Evolutionary conservation across 768 basidiomycete species (phyloP), one percentile per base, ranked within the genome.

Genomic region (Macrolepiota fuliginosa): DNA sequence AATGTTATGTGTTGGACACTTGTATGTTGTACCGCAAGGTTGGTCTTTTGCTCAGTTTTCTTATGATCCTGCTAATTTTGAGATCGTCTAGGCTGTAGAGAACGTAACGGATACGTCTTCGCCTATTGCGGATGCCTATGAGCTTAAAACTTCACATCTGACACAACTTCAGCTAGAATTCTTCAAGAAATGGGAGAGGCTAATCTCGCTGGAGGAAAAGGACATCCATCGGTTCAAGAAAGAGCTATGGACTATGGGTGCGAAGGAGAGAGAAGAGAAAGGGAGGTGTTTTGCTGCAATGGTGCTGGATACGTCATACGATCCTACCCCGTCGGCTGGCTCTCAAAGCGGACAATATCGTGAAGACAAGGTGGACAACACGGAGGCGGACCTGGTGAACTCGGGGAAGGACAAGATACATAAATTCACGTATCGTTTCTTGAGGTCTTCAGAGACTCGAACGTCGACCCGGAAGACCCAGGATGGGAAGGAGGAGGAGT

Each of bases 1-100:
- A 78, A 53, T 98, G 97, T 69, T 98, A 88, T 69, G 80, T 83
- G 0, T 74, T 91, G 5, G 93, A 99, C 67, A 81, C 86, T 1
- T 98, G 97, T 73, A 94, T 98, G 90, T 79, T 99, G 11, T 98
- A 95, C 75, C 89, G 96, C 47, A 91, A 90, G 81, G 92, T 64
- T 5, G 51, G 61, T 27, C 56, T 58, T 2, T 53, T 55, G 32
- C 58, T 67, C 45, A 59, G 52, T 7, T 17, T 45, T 55, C 24
- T 17, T 12, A 45, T 27, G 5, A 3, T 24, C 49, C 3, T 46
- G 9, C 58, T 37, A 29, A 49, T 24, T 24, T 32, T 46, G 32
- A 19, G 42, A 39, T 36, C 15, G 4, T 27, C 15, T 36, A 61
- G 60, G 60, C 60, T 13, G 60, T 61, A 22, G 60, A 61, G 37